Evolutionary conservation across 306 rosid species (phyloP), one percentile per base, ranked within the genome.

Genomic region (Pyrus betulifolia): DNA sequence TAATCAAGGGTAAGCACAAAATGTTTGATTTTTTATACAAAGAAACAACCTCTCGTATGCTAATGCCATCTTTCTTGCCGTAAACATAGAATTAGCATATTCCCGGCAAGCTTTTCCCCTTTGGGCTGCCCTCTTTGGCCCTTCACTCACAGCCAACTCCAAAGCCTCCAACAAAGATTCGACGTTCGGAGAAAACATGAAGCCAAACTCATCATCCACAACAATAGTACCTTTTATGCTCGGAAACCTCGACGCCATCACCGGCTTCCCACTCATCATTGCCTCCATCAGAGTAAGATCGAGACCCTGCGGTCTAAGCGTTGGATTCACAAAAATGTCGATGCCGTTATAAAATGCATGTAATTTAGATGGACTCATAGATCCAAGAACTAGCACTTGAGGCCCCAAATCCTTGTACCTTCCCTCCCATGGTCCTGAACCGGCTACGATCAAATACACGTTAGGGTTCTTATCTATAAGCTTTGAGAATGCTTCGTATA

Each of bases 251-350:
- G 98, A 90, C 21, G 92, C 97, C 90, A 95, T 84, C 46, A 95
- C 87, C 6, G 97, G 89, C 76, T 86, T 95, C 74, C 97, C 97
- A 44, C 88, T 88, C 93, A 89, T 86, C 98, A 92, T 92, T 19
- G 98, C 97, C 84, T 95, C 98, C 97, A 95, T 92, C 3, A 95
- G 86, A 23, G 97, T 95, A 57, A 92, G 93, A 76, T 95, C 97
- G 76, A 95, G 92, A 3, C 98, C 98, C 69, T 95, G 98, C 13
- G 98, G 97, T 27, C 98, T 82, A 3, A 95, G 87, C 1, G 98
- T 95, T 1, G 98, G 98, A 76, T 92, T 95, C 33, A 95, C 92
- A 78, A 95, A 92, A 7, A 90, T 66, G 67, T 95, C 98, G 59
- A 95, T 90, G 5, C 92, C 87, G 75, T 92, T 92, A 57, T 95